These are phyloP conservation scores for Wickerhamomyces tratensis DNA, from an alignment of 805 yeast genomes.

Conservation along the genomic window DNA sequence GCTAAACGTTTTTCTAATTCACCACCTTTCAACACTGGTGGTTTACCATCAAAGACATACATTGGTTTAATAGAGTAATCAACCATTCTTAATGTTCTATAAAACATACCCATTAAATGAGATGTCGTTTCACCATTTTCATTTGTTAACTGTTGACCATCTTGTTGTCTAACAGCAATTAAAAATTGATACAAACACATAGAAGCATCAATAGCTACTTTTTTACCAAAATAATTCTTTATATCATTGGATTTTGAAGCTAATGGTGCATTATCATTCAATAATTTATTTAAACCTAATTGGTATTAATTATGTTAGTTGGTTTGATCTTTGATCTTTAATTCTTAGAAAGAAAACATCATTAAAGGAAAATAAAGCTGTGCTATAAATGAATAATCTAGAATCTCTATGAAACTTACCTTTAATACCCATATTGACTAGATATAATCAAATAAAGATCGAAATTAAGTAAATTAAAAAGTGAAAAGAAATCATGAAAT, in stretches of 20 bases:
- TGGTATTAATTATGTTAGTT: neutral
- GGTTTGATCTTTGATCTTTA: neutral
- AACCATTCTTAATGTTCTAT: conserved; percentile 82
- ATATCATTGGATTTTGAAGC: conserved; percentile 74
- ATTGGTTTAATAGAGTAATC: conserved; percentile 94
- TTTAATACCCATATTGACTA: conserved; percentile 37
- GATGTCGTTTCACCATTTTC: conserved; percentile 90
- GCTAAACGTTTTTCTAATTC: conserved; percentile 81
- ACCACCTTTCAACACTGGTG: conserved; percentile 89
- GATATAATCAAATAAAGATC: no score
- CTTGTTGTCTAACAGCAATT: conserved; percentile 93
- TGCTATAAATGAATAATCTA: no score
- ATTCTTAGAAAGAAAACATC: no score
- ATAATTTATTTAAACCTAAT: conserved; percentile 72
- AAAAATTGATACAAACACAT: conserved; percentile 95
- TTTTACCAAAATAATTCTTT: conserved; percentile 82
- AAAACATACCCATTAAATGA: conserved; percentile 94
- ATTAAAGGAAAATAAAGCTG: no score
- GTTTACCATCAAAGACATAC: conserved; percentile 96
- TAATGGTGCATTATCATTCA: conserved; percentile 82
- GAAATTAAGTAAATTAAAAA: no score
- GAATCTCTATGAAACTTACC: conserved; percentile 19
- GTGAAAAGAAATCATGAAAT: no score
- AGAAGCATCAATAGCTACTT: conserved; percentile 94
- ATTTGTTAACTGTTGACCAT: conserved; percentile 85